A percentile compares a stretch with the other conserved stretches of the same genome.
Evolutionary conservation across 1,284 basidiomycete species (phyloP).

Genomic region (Pseudozyma flocculosa): DNA sequence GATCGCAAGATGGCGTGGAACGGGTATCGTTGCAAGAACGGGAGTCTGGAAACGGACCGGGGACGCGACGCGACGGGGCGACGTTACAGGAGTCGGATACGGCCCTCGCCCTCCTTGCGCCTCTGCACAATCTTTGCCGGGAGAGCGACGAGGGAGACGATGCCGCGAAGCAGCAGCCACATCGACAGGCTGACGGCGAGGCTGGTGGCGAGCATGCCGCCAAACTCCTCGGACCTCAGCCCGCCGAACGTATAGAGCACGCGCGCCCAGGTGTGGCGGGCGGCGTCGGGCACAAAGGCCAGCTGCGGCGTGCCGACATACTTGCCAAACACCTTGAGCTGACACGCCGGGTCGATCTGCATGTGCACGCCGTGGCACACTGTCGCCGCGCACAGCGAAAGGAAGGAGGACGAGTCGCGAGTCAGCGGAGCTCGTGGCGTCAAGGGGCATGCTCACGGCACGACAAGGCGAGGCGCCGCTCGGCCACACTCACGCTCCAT

Average conservation of each 20-base stretch:
- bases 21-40: too few species aligned
- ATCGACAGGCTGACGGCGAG: slow-evolving; percentile 7
- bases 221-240: slow-evolving; percentile 25
- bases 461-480: neutral
- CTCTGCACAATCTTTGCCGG: too few species aligned
- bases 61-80: too few species aligned
- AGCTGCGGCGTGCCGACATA: slow-evolving; percentile 43
- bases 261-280: slow-evolving; percentile 30
- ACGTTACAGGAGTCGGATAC: too few species aligned
- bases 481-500: slow-evolving; percentile 25
- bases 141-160: neutral
- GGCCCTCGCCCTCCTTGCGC: too few species aligned
- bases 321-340: slow-evolving; percentile 46
- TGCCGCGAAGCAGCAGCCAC: neutral
- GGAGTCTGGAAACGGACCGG: too few species aligned
- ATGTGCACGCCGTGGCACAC: slow-evolving; percentile 51
- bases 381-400: neutral
- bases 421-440: neutral
- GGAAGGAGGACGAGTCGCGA: neutral
- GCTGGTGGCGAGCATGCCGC: slow-evolving; percentile 18
- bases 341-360: slow-evolving; percentile 52
- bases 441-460: neutral
- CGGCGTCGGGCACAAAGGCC: slow-evolving; percentile 9
- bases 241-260: slow-evolving; percentile 29
- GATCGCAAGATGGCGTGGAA: too few species aligned